Evolutionary conservation across 2,329 filamentous ascomycete species (phyloP), one percentile per base, ranked within the genome.

Genomic region (Aspergillus novoparasiticus): DNA sequence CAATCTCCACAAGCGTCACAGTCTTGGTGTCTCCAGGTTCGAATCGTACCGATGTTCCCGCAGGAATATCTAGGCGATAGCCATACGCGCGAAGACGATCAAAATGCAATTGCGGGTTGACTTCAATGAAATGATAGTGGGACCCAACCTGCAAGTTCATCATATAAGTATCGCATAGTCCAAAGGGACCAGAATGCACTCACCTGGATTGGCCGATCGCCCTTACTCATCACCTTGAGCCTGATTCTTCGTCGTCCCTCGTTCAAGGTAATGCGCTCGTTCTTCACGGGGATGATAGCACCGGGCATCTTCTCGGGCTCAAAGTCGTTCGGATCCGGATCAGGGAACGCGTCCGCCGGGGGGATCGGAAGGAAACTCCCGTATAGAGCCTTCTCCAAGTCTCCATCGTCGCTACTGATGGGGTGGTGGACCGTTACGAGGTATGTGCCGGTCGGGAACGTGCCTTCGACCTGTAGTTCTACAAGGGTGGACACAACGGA

Each of bases 121-220:
- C 90, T 81, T 98, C 94, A 73, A 96, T 88, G 76, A 98, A 96
- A 79, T 97, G 94, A 77, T 97, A 98, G 79, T 98, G 94, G 36
- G 93, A 96, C 36, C 94, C 94, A 64, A 92, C 85, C 86, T 89
- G 12, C 23, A 70, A 2, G 43, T 60, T 23, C 11, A 23, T 16
- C 61, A 28, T 57, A 51, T 48, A 6, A 62, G 43, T 6, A 12
- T 26, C n/a, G 21, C 32, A 57, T 39, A 12, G 6, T 10, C 8
- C n/a, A 11, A 3, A 21, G 19, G 23, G 34, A 34, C 32, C 41
- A 23, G 26, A n/a, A 12, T 14, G 12, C 45, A 70, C 77, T 48
- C 75, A 94, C 90, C 83, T 97, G 94, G 64, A 97, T 90, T 1
- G 94, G 94, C 36, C 94, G 84, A 78, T 98, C 94, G 8, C 94